A percentile compares a stretch with the other conserved stretches of the same genome.
phyloP scores from a whole-genome alignment of 1,284 basidiomycete genomes.

The Apiotrichum porosum region DNA sequence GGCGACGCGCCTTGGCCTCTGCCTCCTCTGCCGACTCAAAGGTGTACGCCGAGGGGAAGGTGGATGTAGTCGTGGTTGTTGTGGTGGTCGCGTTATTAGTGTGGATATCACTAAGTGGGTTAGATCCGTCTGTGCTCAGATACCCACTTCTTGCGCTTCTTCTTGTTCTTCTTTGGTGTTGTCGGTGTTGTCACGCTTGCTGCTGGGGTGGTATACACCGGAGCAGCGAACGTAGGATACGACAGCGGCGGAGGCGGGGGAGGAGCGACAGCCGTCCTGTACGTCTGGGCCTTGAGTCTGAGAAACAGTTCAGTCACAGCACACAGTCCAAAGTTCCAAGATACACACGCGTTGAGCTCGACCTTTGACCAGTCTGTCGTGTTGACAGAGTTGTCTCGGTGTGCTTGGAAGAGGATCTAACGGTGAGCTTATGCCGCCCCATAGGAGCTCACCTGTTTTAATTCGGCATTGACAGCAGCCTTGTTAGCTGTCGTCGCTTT shows the following conservation, averaged over 20 bases:
- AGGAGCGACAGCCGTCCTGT: conserved; percentile 17
- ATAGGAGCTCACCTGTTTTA: conserved; percentile 39
- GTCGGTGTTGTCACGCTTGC: background rate
- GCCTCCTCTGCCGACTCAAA: conserved; percentile 27
- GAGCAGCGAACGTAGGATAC: too few species aligned
- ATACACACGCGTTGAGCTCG: conserved; percentile 10
- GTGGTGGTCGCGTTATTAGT: background rate
- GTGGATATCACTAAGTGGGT: too few species aligned
- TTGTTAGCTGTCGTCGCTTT: conserved; percentile 46
- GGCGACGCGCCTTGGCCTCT: conserved; percentile 38
- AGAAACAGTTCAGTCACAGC: background rate
- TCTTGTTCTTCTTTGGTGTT: conserved; percentile 20
- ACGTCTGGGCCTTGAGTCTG: conserved; percentile 35
- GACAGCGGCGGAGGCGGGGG: background rate
- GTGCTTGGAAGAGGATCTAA: conserved; percentile 47
- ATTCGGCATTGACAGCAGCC: conserved; percentile 43
- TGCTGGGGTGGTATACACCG: background rate
- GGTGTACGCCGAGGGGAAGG: conserved; percentile 20
- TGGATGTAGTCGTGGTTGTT: background rate
- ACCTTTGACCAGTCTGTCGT: conserved; percentile 47
- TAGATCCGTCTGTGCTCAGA: conserved; percentile 1
- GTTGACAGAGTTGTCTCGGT: conserved; percentile 40
- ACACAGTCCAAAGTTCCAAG: too few species aligned
- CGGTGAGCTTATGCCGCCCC: too few species aligned
- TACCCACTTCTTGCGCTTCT: conserved; percentile 41